Evolutionary conservation across 345 rosid species (phyloP).

Genomic region (Pseudoturritis turrita): DNA sequence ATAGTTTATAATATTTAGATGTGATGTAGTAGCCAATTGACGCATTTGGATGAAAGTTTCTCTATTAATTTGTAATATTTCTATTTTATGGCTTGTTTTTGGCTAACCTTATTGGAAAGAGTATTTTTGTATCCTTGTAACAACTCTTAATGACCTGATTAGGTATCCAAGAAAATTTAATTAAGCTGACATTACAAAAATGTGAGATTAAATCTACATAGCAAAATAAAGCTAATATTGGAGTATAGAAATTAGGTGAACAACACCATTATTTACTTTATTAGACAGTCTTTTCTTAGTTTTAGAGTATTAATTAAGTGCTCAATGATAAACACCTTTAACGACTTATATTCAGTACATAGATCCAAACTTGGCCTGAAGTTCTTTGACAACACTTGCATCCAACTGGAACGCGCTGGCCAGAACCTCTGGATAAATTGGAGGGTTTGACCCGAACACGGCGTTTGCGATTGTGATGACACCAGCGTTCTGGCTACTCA

Average conservation of each 20-base stretch:
- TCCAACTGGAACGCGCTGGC: constrained; percentile 42
- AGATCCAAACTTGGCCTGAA: constrained; percentile 28
- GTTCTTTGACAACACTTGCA: constrained; percentile 14
- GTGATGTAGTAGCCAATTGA: neutral
- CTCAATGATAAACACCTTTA: neutral
- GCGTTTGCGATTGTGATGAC: constrained; percentile 32
- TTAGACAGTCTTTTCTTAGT: neutral
- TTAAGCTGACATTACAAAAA: neutral
- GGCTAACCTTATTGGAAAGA: neutral
- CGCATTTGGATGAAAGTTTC: neutral
- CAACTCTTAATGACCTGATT: neutral
- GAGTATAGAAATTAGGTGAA: neutral
- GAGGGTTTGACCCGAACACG: constrained; percentile 28
- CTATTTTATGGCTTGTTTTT: neutral
- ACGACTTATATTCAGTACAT: neutral
- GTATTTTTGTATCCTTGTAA: neutral
- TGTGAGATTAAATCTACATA: neutral
- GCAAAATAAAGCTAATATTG: neutral
- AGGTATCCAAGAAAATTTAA: neutral
- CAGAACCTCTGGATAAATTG: constrained; percentile 28
- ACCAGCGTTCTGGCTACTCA: constrained; percentile 34
- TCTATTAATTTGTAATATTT: neutral
- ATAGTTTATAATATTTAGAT: neutral
- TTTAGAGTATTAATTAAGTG: neutral
- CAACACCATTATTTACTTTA: neutral